Base-by-base conservation (phyloP, 2,329 filamentous ascomycete species). In the Colletotrichum phormii region DNA sequence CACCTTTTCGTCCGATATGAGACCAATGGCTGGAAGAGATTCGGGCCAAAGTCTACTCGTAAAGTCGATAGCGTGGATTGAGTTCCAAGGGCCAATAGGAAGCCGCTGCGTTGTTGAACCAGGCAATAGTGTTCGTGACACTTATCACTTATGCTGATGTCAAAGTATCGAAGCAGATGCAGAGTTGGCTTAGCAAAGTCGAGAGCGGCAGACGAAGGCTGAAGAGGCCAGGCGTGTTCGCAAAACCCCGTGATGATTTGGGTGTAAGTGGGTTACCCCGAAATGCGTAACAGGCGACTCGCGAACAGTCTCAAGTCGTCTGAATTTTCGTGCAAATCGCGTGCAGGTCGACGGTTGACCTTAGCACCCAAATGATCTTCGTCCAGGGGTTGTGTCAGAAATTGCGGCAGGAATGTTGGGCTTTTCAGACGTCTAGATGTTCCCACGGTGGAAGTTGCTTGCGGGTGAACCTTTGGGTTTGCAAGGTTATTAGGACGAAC, bases 301-400 rank as follows among this genome's bases (percentile, higher is more conserved):
- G 66, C 58, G 61, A 65, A 65, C 42, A 60, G 69, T 74, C 72
- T 72, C 72, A 73, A 73, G 68, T 68, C 72, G 69, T 74, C 69
- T 73, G 69, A 69, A 68, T 46, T 64, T 49, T 26, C 42, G 49
- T 8, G 5, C 55, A 29, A 11, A 31, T 64, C 49, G 70, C 26
- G 33, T 51, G 66, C 60, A 29, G 35, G 35, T 9, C 46, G 7
- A 26, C 22, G 24, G 68, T 62, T 63, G 63, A 49, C 59, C 31
- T 67, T 29, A 58, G 53, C 59, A 63, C 57, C 22, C 29, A 35
- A 59, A 59, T 62, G 73, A 75, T 75, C 67, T 74, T 46, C 70
- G 60, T 49, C 73, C 61, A 61, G 74, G 74, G 60, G 59, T 62
- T 58, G 70, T 65, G 55, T 73, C 67, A 73, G 70, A 46, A 64